Percentiles rank a stretch among this genome's conserved stretches.
Evolutionary conservation across 169 alveolate species (phyloP).

Genomic region (Eimeria acervulina): DNA sequence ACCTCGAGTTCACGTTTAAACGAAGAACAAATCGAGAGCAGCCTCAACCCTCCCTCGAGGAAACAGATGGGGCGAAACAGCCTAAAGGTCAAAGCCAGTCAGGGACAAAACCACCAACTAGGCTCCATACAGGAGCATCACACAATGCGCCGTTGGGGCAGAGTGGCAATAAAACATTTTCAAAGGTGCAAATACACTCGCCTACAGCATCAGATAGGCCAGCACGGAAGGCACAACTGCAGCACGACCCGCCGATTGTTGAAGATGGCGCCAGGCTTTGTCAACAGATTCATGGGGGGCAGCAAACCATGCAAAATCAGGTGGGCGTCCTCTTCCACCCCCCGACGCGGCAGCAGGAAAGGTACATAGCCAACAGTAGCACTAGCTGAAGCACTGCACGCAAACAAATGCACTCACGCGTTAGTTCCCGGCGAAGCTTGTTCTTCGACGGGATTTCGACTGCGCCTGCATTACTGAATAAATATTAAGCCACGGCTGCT

Average conservation of each 20-base stretch:
- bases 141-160: not conserved
- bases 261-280: not conserved
- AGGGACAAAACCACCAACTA: not conserved
- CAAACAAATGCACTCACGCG: not conserved
- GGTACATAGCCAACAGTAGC: constrained; percentile 50
- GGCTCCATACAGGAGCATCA: not conserved
- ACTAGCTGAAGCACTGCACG: constrained; percentile 11
- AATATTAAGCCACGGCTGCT: not conserved
- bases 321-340: constrained; percentile 62
- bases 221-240: constrained; percentile 33
- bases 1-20: not conserved
- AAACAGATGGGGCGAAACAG: not conserved
- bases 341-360: constrained; percentile 37
- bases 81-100: not conserved
- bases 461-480: not conserved
- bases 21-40: not conserved
- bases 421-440: not conserved
- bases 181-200: not conserved
- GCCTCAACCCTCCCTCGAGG: not conserved
- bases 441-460: not conserved
- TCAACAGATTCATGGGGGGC: constrained; percentile 2
- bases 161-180: not conserved
- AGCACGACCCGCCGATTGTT: not conserved
- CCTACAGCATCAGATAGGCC: constrained; percentile 54
- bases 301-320: constrained; percentile 31